Evolutionary conservation across 1,284 basidiomycete species (phyloP), one percentile per base, ranked within the genome.

Genomic region (Ustilago cynodontis): DNA sequence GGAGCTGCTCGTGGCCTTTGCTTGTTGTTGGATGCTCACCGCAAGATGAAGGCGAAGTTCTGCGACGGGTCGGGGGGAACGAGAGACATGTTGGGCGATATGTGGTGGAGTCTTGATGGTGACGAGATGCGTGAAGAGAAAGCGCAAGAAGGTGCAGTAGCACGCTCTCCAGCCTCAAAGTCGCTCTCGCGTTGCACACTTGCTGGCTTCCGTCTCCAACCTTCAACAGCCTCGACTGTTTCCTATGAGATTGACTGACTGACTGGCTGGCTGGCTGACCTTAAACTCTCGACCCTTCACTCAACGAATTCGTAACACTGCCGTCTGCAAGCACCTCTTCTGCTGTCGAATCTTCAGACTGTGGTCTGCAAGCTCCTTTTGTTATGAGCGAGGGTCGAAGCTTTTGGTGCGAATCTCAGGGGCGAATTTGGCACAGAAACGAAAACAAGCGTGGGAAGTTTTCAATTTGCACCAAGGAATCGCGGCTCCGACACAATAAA

Each of bases 21-120:
- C 26, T n/a, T 57, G 51, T 28, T 39, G 52, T 57, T 47, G 57
- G 61, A 72, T 75, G 72, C 77, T 78, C 63, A 82, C 81, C 82
- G 84, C 78, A 85, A 74, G 70, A 85, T 85, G 82, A 85, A 84
- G 65, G 83, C 82, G 70, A 85, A 85, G 75, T 85, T 80, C 79
- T 84, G 82, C 72, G 84, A 85, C 62, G 83, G 83, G 81, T 85
- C 84, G 60, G 83, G 83, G 66, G 80, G 77, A 56, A 80, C 80
- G 72, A 82, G 80, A 78, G 80, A 82, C 80, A 82, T 82, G 77
- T 70, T 82, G 71, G 73, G 70, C 74, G 57, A 73, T 70, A 59
- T 62, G 63, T 65, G 56, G 37, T 62, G 57, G 47, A 63, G 64
- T 71, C 73, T 75, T 71, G 73, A 71, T 71, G 68, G 72, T 75